Conservation (phyloP, 768 basidiomycete genomes). For the Mycena amicta region DNA sequence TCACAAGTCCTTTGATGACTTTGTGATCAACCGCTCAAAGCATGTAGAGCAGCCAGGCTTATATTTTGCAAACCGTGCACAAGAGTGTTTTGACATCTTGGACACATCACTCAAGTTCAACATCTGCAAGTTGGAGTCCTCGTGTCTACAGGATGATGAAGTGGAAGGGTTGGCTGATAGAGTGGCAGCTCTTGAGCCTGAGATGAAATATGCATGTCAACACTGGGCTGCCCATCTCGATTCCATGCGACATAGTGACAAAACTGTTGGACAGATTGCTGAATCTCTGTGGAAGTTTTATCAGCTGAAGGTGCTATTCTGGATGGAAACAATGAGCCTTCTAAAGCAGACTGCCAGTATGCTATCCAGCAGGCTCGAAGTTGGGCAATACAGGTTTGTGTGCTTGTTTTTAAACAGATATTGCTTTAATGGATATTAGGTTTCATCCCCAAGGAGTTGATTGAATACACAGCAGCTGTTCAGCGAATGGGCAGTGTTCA, state of each 20-base stretch:
- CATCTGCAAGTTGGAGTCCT: conserved; percentile 7
- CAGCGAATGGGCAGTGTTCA: too few relatives aligned
- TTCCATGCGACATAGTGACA: neutral
- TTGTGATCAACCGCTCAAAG: neutral
- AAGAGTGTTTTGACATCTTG: conserved; percentile 3
- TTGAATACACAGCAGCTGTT: too few relatives aligned
- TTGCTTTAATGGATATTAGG: too few relatives aligned
- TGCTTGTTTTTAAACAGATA: too few relatives aligned
- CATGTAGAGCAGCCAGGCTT: neutral
- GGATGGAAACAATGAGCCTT: conserved; percentile 5
- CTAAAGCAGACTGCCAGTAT: too few relatives aligned
- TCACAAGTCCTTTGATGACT: conserved; percentile 10
- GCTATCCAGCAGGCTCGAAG: too few relatives aligned
- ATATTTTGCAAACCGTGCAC: conserved; percentile 1
- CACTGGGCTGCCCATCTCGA: conserved; percentile 6
- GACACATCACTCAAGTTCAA: conserved; percentile 6
- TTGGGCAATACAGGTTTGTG: too few relatives aligned
- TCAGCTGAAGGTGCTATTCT: neutral
- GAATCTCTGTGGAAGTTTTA: neutral
- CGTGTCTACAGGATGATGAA: conserved; percentile 6
- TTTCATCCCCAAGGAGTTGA: too few relatives aligned
- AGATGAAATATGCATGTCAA: conserved; percentile 5
- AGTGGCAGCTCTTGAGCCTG: neutral
- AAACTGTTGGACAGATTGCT: neutral
- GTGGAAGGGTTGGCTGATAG: neutral